These are phyloP conservation scores for Yamadazyma atmosphaerica DNA, from an alignment of 1,139 yeast species.

Conservation along the genomic window DNA sequence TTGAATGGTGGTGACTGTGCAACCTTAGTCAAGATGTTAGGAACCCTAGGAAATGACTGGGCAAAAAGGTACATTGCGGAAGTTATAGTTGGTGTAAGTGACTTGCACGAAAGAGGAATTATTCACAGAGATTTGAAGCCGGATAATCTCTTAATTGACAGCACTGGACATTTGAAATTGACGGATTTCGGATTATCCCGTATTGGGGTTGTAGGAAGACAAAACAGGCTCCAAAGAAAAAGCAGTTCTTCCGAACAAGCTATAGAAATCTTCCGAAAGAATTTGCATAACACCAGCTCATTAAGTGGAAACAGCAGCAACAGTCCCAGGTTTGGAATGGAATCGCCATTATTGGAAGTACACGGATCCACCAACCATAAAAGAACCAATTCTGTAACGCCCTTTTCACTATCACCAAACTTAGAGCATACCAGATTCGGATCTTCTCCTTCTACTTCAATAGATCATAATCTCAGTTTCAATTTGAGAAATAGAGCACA, in stretches of 20 bases:
- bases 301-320: background rate
- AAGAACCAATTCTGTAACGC: conserved; percentile 40
- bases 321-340: conserved; percentile 11
- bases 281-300: conserved; percentile 4
- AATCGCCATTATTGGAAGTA: conserved; percentile 32
- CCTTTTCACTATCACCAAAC: conserved; percentile 51
- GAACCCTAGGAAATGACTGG: conserved; percentile 85
- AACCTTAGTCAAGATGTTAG: conserved; percentile 76
- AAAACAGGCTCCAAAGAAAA: conserved; percentile 44
- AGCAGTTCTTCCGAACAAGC: conserved; percentile 49
- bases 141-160: conserved; percentile 85
- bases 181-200: conserved; percentile 95
- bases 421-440: conserved; percentile 31
- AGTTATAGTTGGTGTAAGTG: conserved; percentile 86
- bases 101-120: conserved; percentile 83
- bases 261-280: conserved; percentile 40
- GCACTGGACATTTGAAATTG: conserved; percentile 82
- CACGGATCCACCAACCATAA: conserved; percentile 6
- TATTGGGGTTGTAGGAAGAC: conserved; percentile 87
- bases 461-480: conserved; percentile 5
- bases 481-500: conserved; percentile 2
- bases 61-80: conserved; percentile 85
- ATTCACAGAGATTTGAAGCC: conserved; percentile 96
- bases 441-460: conserved; percentile 9
- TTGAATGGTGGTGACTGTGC: conserved; percentile 96